Evolutionary conservation across 352 stramenopile species (phyloP).

Genomic region (Phytophthora sp.): DNA sequence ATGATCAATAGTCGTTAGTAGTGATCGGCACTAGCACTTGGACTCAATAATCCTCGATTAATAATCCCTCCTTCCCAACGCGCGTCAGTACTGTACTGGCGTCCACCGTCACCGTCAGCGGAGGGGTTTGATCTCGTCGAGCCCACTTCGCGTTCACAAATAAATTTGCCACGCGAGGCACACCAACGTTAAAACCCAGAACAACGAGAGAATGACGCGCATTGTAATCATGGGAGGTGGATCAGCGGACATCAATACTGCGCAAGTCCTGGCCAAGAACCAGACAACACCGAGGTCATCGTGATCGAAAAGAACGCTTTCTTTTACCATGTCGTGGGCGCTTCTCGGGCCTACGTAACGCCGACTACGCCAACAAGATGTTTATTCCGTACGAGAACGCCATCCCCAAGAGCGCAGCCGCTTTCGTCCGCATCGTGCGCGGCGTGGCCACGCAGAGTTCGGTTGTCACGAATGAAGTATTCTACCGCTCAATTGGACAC

Average conservation of each 20-base stretch:
- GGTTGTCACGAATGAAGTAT: constrained; percentile 38
- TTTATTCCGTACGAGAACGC: constrained; percentile 72
- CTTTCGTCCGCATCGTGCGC: constrained; percentile 47
- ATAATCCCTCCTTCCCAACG: too few relatives aligned
- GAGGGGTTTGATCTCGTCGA: too few relatives aligned
- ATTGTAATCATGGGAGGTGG: constrained; percentile 72
- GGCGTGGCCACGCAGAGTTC: constrained; percentile 41
- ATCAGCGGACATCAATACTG: constrained; percentile 54
- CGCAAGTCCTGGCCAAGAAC: constrained; percentile 42
- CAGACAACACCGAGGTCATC: constrained; percentile 53
- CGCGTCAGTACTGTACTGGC: too few relatives aligned
- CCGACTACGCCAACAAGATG: constrained; percentile 54
- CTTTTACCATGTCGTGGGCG: constrained; percentile 55
- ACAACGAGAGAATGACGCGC: constrained; percentile 32
- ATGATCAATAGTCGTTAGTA: too few relatives aligned
- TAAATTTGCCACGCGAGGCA: too few relatives aligned
- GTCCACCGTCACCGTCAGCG: too few relatives aligned
- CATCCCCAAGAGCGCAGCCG: constrained; percentile 39
- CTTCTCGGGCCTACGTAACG: constrained; percentile 61
- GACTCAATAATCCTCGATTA: too few relatives aligned
- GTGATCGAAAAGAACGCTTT: constrained; percentile 62
- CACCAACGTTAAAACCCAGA: too few relatives aligned
- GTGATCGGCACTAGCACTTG: too few relatives aligned
- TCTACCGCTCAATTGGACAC: constrained; percentile 35
- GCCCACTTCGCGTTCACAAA: too few relatives aligned